phyloP scores from a whole-genome alignment of 2,329 filamentous ascomycete genomes.

The Myriosclerotinia duriaeana region DNA sequence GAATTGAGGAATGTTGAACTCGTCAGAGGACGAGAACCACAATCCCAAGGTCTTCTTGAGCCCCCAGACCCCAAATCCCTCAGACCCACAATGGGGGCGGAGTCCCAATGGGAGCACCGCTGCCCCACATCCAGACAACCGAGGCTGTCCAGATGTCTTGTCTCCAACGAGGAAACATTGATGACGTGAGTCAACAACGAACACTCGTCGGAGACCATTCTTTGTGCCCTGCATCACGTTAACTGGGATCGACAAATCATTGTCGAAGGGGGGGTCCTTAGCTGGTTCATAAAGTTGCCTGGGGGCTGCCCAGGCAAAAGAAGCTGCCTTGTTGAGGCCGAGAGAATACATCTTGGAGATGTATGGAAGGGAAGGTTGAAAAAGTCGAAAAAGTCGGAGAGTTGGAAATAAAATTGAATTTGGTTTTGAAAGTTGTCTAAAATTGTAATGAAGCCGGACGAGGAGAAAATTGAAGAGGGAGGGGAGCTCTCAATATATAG shows the following conservation, averaged over 20 bases:
- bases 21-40: neutral
- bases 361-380: too few species aligned
- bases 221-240: neutral
- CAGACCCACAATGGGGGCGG: neutral
- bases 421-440: too few species aligned
- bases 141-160: neutral
- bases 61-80: neutral
- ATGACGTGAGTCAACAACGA: neutral
- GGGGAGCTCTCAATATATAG: too few species aligned
- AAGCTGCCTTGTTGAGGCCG: too few species aligned
- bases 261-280: neutral
- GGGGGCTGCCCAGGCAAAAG: too few species aligned
- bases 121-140: neutral
- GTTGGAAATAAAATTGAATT: too few species aligned
- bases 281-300: neutral
- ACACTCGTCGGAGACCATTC: neutral
- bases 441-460: too few species aligned
- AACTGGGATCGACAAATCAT: neutral
- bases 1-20: neutral
- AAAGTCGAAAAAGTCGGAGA: too few species aligned
- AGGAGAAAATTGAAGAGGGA: too few species aligned
- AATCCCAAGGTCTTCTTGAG: neutral
- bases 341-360: too few species aligned
- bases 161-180: neutral
- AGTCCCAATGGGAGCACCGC: neutral